Evolutionary conservation across 2,329 filamentous ascomycete species (phyloP).

Genomic region (Colletotrichum orbiculare): DNA sequence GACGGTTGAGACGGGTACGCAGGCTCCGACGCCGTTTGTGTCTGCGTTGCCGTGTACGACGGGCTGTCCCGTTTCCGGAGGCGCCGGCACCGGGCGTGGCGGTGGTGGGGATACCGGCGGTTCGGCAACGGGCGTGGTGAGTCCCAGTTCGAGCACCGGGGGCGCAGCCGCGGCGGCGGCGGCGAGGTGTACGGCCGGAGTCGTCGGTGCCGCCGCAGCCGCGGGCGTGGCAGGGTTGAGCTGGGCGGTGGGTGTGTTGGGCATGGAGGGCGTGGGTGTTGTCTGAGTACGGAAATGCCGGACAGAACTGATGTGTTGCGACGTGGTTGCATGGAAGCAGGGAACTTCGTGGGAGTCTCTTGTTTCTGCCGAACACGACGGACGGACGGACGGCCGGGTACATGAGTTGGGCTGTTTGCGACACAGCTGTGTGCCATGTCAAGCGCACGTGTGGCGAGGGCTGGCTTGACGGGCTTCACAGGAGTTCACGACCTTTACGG

Average conservation of each 20-base stretch:
- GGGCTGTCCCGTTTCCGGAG: slow-evolving; percentile 48
- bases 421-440: no score
- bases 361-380: no score
- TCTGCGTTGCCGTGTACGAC: slow-evolving; percentile 55
- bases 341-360: neutral
- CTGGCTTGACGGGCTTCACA: no score
- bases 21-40: slow-evolving; percentile 53
- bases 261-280: slow-evolving; percentile 23
- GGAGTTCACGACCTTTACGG: no score
- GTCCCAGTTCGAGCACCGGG: slow-evolving; percentile 22
- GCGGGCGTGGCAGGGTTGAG: slow-evolving; percentile 26
- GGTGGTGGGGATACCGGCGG: slow-evolving; percentile 8
- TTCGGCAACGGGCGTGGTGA: slow-evolving; percentile 23
- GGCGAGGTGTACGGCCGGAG: slow-evolving; percentile 21
- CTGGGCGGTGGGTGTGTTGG: slow-evolving; percentile 23
- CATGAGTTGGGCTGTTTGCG: no score
- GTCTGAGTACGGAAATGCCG: slow-evolving; percentile 7
- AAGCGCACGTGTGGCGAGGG: no score
- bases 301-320: neutral
- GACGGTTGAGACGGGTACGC: slow-evolving; percentile 37
- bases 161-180: slow-evolving; percentile 11
- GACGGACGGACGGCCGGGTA: no score
- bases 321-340: slow-evolving; percentile 6
- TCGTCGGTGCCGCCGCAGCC: neutral
- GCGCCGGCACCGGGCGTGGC: neutral